phyloP scores from a whole-genome alignment of 2,329 filamentous ascomycete genomes.

The Calonectria crousiana region DNA sequence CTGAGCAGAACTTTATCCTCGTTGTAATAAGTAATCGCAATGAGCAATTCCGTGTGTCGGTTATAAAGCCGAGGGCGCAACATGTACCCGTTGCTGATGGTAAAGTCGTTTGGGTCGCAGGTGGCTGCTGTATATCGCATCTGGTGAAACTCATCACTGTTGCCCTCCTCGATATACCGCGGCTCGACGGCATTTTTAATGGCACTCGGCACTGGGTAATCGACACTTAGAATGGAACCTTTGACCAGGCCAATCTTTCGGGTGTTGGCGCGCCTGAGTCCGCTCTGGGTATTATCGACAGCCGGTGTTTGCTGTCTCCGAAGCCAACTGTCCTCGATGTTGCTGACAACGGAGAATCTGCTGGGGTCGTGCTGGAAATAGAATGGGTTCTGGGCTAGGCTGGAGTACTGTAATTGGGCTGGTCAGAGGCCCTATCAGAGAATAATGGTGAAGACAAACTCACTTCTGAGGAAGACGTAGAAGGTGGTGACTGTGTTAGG shows the following conservation, averaged over 20 bases:
- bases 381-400: not conserved
- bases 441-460: not conserved
- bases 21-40: not conserved
- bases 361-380: not conserved
- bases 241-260: slow-evolving; percentile 4
- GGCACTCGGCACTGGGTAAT: not conserved
- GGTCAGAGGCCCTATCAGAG: not conserved
- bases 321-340: not conserved
- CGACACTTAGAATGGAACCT: not conserved
- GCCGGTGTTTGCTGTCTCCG: not conserved
- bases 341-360: not conserved
- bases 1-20: not conserved
- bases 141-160: not conserved
- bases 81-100: not conserved
- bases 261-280: not conserved
- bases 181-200: slow-evolving; percentile 1
- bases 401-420: not conserved
- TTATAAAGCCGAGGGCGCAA: not conserved
- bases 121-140: slow-evolving; percentile 1
- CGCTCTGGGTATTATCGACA: not conserved
- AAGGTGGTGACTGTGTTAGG: not conserved
- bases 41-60: not conserved
- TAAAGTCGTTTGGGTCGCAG: slow-evolving; percentile 3
- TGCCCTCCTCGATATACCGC: not conserved
- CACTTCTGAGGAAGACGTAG: not conserved